Percentiles rank a stretch among this genome's conserved stretches.
Conservation (phyloP, 306 rosid species). For the Cicer bijugum region DNA sequence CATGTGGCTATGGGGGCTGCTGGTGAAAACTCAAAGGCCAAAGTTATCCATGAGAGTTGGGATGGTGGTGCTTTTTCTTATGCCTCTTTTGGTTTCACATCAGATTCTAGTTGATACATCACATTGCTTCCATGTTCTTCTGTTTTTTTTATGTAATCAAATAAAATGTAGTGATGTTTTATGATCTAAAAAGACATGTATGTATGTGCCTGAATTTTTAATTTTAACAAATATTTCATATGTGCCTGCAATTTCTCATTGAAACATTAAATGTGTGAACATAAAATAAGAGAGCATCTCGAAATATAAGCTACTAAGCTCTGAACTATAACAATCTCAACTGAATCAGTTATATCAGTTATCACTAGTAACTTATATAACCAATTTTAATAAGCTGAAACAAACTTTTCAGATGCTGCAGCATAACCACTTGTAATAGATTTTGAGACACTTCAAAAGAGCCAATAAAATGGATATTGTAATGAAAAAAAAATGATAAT, state of each 20-base stretch:
- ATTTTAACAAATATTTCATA: neutral
- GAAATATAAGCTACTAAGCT: too few relatives aligned
- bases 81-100: slow-evolving; percentile 48
- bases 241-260: neutral
- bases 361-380: too few relatives aligned
- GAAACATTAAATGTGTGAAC: neutral
- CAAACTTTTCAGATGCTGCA: too few relatives aligned
- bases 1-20: slow-evolving; percentile 60
- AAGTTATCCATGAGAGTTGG: slow-evolving; percentile 52
- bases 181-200: slow-evolving; percentile 2
- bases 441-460: too few relatives aligned
- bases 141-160: slow-evolving; percentile 1
- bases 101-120: slow-evolving; percentile 7
- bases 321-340: too few relatives aligned
- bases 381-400: too few relatives aligned
- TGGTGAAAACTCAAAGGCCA: slow-evolving; percentile 53
- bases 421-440: too few relatives aligned
- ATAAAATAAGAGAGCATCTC: too few relatives aligned
- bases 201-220: neutral
- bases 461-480: neutral
- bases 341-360: too few relatives aligned
- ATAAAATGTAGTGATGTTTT: slow-evolving; percentile 5
- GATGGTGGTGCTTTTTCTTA: slow-evolving; percentile 48
- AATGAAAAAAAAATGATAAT: neutral
- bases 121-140: neutral